phyloP scores from a whole-genome alignment of 495 filamentous ascomycete genomes.

The Bombardia bombarda region DNA sequence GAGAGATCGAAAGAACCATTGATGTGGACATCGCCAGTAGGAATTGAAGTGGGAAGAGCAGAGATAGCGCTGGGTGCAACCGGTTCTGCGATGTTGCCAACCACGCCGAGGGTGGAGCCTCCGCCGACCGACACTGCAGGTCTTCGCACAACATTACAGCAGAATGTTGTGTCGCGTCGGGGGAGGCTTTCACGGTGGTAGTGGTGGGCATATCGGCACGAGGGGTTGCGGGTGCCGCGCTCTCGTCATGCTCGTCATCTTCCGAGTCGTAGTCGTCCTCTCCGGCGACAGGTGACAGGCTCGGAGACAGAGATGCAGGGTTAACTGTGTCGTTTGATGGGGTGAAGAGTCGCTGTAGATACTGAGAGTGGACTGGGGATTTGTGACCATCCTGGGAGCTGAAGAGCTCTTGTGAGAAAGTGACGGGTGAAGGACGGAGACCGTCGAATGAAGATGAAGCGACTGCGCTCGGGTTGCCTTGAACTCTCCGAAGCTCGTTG shows the following conservation, averaged over 20 bases:
- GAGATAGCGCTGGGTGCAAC: conserved; percentile 44
- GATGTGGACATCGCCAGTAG: conserved; percentile 62
- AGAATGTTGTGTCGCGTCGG: conserved; percentile 99
- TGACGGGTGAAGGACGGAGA: conserved; percentile 38
- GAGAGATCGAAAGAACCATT: conserved; percentile 56
- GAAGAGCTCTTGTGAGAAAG: conserved; percentile 45
- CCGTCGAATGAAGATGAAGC: conserved; percentile 17
- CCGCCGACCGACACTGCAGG: conserved; percentile 97
- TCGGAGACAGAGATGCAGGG: conserved; percentile 46
- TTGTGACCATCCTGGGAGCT: conserved; percentile 30
- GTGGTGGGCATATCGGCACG: conserved; percentile 22
- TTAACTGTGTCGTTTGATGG: conserved; percentile 37
- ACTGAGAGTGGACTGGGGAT: conserved; percentile 13
- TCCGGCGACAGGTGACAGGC: conserved; percentile 39
- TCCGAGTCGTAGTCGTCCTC: conserved; percentile 14
- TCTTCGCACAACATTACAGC: conserved; percentile 96
- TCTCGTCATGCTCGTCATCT: conserved; percentile 3
- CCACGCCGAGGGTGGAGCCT: conserved; percentile 47
- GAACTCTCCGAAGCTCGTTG: conserved; percentile 56
- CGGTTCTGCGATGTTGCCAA: conserved; percentile 46
- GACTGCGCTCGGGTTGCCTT: conserved; percentile 44
- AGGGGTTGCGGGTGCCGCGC: conserved; percentile 12
- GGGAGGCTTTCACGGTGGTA: conserved; percentile 46
- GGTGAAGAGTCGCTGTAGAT: conserved; percentile 31
- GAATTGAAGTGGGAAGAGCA: conserved; percentile 53